A percentile compares a stretch with the other conserved stretches of the same genome.
These are phyloP conservation scores for Volutella citrinella DNA, from an alignment of 2,329 filamentous ascomycete genomes.

Conservation along the genomic window DNA sequence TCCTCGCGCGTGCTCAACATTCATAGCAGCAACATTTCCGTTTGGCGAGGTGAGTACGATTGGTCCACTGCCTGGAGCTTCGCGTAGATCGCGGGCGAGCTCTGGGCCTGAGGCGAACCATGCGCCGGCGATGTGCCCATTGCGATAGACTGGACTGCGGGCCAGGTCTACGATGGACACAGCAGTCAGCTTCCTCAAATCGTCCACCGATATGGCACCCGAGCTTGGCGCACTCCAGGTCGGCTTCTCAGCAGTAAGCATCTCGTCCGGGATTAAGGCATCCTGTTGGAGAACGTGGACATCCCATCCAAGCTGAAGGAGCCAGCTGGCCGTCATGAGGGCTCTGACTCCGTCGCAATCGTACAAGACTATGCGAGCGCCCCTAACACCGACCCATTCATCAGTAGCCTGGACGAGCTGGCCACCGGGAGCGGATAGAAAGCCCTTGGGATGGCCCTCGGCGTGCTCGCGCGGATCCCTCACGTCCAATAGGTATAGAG, in stretches of 20 bases:
- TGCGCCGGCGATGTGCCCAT: conserved; percentile 28
- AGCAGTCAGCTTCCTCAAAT: conserved; percentile 10
- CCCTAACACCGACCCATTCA: conserved; percentile 30
- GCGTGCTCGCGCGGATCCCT: conserved; percentile 27
- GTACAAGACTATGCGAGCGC: conserved; percentile 26
- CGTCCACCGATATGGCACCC: conserved; percentile 6
- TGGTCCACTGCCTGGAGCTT: conserved; percentile 12
- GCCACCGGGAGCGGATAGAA: conserved; percentile 27
- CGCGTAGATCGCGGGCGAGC: conserved; percentile 22
- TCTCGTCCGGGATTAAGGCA: conserved; percentile 8
- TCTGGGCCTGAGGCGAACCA: conserved; percentile 30
- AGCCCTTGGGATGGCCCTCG: conserved; percentile 20
- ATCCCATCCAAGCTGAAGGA: conserved; percentile 30
- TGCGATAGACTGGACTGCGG: conserved; percentile 25
- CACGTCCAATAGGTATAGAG: conserved; percentile 27
- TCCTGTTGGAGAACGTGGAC: conserved; percentile 23
- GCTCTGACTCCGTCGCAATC: conserved; percentile 27
- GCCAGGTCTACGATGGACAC: conserved; percentile 26
- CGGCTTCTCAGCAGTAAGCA: conserved; percentile 3
- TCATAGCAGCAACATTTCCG: conserved; percentile 10
- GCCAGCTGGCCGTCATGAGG: conserved; percentile 29
- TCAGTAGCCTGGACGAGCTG: conserved; percentile 31
- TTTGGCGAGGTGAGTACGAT: conserved; percentile 24
- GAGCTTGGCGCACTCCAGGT: conserved; percentile 2
- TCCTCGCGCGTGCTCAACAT: conserved; percentile 8